Evolutionary conservation across 768 basidiomycete species (phyloP), one percentile per base, ranked within the genome.

Genomic region (Cubamyces sp.): DNA sequence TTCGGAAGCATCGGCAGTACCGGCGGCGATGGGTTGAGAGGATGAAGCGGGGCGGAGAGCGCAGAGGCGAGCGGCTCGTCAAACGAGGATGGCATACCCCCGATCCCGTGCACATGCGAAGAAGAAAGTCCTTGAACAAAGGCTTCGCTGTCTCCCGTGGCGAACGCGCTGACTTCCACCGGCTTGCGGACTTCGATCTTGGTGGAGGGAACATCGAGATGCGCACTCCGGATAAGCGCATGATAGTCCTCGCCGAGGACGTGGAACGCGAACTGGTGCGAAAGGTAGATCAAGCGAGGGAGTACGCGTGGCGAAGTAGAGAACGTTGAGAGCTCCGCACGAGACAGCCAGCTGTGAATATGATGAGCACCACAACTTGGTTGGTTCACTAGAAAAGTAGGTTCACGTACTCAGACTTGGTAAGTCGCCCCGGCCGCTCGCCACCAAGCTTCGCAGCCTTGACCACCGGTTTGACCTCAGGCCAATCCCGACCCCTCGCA

Each of bases 1-100:
- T 95, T 95, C 0, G 92, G 93, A 40, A 89, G 80, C 85, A 92
- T 91, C 0, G 94, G 94, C 1, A 94, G 80, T 34, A 85, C 80
- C 0, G 78, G 76, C 34, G 74, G 72, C 1, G 58, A 73, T 19
- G 76, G 69, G 45, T 69, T 64, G 23, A 79, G 72, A 57, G 83
- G 78, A 39, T 84, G 84, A 34, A 94, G 78, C 11, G 82, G 83
- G 1, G 82, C 85, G 0, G 84, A 73, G 60, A 96, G 83, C 0
- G 94, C 92, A 0, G 82, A 86, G 0, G 88, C 86, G 25, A 94
- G 79, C 0, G 91, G 90, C 66, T 89, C 91, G 70, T 94, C 91
- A 62, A 94, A 90, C 0, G 89, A 87, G 0, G 86, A 81, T 0
- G 84, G 78, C 0, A 72, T 73, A 14, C 77, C 78, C 15, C 77